phyloP scores from a whole-genome alignment of 495 filamentous ascomycete species.

The Filosporella fistucella region DNA sequence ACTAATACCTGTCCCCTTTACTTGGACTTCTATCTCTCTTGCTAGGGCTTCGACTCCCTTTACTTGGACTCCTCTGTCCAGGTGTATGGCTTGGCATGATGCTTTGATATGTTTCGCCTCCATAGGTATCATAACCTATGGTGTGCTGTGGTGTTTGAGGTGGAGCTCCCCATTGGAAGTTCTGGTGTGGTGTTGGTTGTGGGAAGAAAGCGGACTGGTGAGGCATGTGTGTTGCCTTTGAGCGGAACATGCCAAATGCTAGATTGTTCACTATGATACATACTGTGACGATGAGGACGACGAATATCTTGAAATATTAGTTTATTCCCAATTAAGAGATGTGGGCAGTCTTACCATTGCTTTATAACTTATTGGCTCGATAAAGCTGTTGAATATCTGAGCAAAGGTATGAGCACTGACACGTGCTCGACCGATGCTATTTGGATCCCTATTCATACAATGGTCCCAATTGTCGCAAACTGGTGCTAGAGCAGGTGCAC shows the following conservation, averaged over 20 bases:
- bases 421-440: constrained; percentile 58
- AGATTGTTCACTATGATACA: constrained; percentile 53
- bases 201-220: constrained; percentile 12
- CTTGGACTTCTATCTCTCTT: constrained; percentile 19
- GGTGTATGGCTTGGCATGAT: constrained; percentile 25
- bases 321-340: neutral
- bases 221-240: constrained; percentile 27
- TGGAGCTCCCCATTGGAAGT: constrained; percentile 20
- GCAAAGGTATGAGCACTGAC: constrained; percentile 76
- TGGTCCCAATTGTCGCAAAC: constrained; percentile 74
- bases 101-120: constrained; percentile 7
- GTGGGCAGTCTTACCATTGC: constrained; percentile 50
- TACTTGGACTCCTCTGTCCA: constrained; percentile 24
- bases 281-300: constrained; percentile 50
- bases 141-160: constrained; percentile 16
- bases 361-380: constrained; percentile 70
- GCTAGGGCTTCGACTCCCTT: constrained; percentile 19
- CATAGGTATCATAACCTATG: constrained; percentile 12
- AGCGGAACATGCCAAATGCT: constrained; percentile 43
- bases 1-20: constrained; percentile 4
- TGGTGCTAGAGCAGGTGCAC: constrained; percentile 67
- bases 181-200: constrained; percentile 5
- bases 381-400: constrained; percentile 70
- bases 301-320: constrained; percentile 35
- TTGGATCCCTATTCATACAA: constrained; percentile 78